Conservation (phyloP, 441 rosid species). For the Arabidopsis hybrid region DNA sequence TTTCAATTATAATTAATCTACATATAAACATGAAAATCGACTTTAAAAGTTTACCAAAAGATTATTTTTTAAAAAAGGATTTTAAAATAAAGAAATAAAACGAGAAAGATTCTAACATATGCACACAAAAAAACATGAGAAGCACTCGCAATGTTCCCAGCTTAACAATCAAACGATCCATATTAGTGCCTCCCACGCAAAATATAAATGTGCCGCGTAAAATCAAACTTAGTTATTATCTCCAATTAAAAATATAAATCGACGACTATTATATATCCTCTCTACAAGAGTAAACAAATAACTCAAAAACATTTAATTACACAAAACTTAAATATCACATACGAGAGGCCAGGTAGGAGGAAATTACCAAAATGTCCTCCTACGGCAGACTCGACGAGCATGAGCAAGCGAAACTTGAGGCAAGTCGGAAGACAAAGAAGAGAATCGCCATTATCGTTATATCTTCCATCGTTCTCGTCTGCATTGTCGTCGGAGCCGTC, state of each 20-base stretch:
- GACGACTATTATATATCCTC: slow-evolving; percentile 21
- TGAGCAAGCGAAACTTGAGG: slow-evolving; percentile 58
- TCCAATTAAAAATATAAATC: slow-evolving; percentile 6
- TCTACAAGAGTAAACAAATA: neutral
- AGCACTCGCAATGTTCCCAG: slow-evolving; percentile 33
- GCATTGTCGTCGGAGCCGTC: slow-evolving; percentile 60
- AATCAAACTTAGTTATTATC: neutral
- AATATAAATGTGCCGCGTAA: slow-evolving; percentile 34
- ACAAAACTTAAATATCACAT: neutral
- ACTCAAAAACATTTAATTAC: slow-evolving; percentile 29
- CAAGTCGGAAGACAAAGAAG: slow-evolving; percentile 54
- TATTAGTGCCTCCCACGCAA: slow-evolving; percentile 45
- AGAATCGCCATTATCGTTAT: slow-evolving; percentile 59
- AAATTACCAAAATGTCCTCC: slow-evolving; percentile 51
- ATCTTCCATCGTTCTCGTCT: slow-evolving; percentile 57
- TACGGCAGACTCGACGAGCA: slow-evolving; percentile 63
- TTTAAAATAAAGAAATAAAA: neutral
- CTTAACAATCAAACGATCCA: slow-evolving; percentile 21
- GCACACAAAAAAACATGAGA: slow-evolving; percentile 35
- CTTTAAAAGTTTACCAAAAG: neutral
- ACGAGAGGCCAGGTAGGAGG: slow-evolving; percentile 7
- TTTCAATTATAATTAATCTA: neutral
- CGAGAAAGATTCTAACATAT: slow-evolving; percentile 33
- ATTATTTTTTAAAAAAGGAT: neutral
- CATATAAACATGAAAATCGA: slow-evolving; percentile 9